Evolutionary conservation across 2,329 filamentous ascomycete genomes (phyloP), one percentile per base, ranked within the genome.

Genomic region (Clonostachys chloroleuca): DNA sequence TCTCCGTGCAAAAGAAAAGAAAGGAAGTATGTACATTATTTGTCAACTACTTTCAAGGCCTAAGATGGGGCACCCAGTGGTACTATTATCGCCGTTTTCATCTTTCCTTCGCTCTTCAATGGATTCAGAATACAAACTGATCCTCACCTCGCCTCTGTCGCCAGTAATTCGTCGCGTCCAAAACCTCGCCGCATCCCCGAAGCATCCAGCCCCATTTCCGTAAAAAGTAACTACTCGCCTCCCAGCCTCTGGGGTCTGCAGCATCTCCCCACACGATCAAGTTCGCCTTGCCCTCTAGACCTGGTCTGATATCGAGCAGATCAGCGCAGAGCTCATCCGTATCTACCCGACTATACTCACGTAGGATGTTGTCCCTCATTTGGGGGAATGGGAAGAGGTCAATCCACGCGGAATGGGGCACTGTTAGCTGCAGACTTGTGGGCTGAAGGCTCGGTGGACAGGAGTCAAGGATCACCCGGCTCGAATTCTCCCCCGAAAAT

Each of bases 221-320:
- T 6, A 70, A 49, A 50, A 79, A 77, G 0, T 48, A 44, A 14
- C 65, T 60, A 1, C 65, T 75, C 1, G 71, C 56, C 52, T 78
- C 75, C 74, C 74, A 79, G 14, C 63, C 69, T 0, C 50, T 45
- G 2, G 63, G 48, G 44, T 76, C 63, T 64, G 66, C 73, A 0
- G 73, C 63, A 12, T 74, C 68, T 1, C 72, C 70, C 75, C 74
- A 78, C 3, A 77, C 67, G 12, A 77, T 58, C 2, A 78, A 41
- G 2, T 47, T 34, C 8, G 24, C 24, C 4, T 30, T 30, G 24
- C 24, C 24, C 24, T 30, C 24, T 30, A 30, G 24, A 30, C 24
- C 24, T 10, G 24, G 24, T 10, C 24, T 30, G 4, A 30, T 24
- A 37, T 40, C 44, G 16, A 44, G 16, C n/a, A 44, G 12, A 24